Base-by-base conservation (phyloP, 345 rosid genomes). In the Pugionium dolabratum region DNA sequence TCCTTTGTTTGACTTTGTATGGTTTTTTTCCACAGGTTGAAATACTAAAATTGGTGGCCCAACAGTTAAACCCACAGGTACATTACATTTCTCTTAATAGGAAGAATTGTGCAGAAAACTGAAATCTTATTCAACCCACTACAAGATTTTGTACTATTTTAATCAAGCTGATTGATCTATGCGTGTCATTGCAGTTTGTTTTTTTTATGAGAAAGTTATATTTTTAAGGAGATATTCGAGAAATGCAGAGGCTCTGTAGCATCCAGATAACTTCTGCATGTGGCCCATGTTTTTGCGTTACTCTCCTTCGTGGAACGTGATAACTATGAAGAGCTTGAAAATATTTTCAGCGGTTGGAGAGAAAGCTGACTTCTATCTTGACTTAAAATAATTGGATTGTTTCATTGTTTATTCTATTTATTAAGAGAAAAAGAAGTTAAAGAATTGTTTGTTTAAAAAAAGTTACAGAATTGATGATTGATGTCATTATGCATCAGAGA, bases 371-470 rank as follows among this genome's bases (percentile, higher is more conserved):
- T 67, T 67, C 25, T 49, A 3, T 5, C 43, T 62, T 50, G 68
- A 29, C 68, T 45, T 40, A 35, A 31, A 9, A 9, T 33, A 37
- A 54, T 31, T 71, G 26, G 70, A 63, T 54, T 63, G 45, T 63
- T 46, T 71, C 45, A 54, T 33, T 63, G 25, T 63, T 48, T 40
- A 40, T 40, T 71, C 53, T 54, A 36, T 70, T 61, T 70, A 63
- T 11, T 39, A 37, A 5, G 18, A 40, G 7, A 55, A 48, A 54
- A 44, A 9, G 36, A 45, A 18, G 3, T 6, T 70, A 54, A 29
- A 28, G 44, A 2, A 28, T 49, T n/a, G 56, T 18, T 18, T 18
- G 18, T 18, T 18, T 18, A 18, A 18, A 18, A 18, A 18, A 43
- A 11, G 3, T 5, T 70, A 54, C 9, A 35, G 54, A 2, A 26